Base-by-base conservation (phyloP, 148 eudicot genomes). In the Rhododendron ovatum region DNA sequence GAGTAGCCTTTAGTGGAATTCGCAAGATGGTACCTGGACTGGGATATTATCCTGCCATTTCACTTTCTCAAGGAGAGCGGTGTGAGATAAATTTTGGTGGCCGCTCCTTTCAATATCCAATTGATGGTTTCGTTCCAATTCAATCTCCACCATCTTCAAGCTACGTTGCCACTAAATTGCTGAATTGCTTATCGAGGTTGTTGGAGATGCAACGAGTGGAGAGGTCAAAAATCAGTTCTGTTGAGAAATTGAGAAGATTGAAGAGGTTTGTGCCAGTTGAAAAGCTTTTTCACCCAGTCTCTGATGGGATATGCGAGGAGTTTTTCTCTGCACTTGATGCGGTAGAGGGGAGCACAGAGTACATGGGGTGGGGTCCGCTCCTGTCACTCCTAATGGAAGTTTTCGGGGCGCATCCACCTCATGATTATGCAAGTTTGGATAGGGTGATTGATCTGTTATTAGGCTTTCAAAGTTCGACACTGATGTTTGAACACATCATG, bases 81-180 rank as follows among this genome's bases (percentile, higher is more conserved):
- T 96, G 98, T 87, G 97, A 95, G 88, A 88, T 96, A 82, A 96
- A 96, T 86, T 96, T 96, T 89, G 99, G 99, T 82, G 94, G 88
- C 48, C 92, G 91, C 48, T 98, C 99, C n/a, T 96, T 96, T 74
- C 91, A 89, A 83, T 90, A 92, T 87, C 98, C 99, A 55, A 73
- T 96, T 63, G 89, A 92, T 84, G 96, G 95, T 28, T 96, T 93
- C 80, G 88, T 87, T 86, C 98, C 99, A 47, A 88, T 96, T 88
- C 98, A 95, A 86, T 77, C 87, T 48, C 93, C 97, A 53, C 98
- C 97, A 22, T 57, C 87, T 86, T 87, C 89, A 87, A 85, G 74
- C 76, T 57, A 88, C 26, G 88, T 90, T 83, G 93, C 91, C 51
- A 83, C 84, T n/a, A 86, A 92, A 88, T 87, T 96, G 85, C 81